Base-by-base conservation (phyloP, 352 stramenopile species). In the Phytophthora tubulina region DNA sequence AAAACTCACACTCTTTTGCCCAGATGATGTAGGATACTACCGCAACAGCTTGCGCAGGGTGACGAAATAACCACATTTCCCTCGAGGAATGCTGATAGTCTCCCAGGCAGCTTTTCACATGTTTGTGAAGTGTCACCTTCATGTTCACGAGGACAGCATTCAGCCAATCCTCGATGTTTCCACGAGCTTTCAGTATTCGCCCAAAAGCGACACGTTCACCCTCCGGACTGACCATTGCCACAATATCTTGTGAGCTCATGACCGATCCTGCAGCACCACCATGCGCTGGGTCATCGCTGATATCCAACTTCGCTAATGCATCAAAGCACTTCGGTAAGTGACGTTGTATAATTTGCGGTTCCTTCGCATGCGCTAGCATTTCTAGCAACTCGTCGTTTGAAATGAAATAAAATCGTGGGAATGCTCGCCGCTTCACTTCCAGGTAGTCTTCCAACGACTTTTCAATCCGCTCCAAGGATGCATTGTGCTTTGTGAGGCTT, bases 11-110 rank as follows among this genome's bases (percentile, higher is more conserved):
- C 44, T 94, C 86, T 53, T 80, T 75, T 0, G 84, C 80, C 88
- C 86, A 95, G 6, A 93, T 82, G 32, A 98, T 97, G 67, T 97
- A 95, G 5, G 93, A 94, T 4, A 97, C 92, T 31, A 96, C 93
- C 1, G 93, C 91, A 10, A 98, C 88, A 1, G 96, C 88, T 73
- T 98, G 95, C 0, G 95, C 91, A 0, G 95, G 92, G 57, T 97
- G 93, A 6, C 88, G 82, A 57, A 96, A 91, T 10, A 98, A 33
- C 93, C 93, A 98, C 14, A 79, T 75, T 32, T 95, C 85, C 6
- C 93, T 77, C 7, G 84, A 83, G 6, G 80, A 75, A 52, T 92
- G 87, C 63, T 97, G 90, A 55, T 98, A 98, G 69, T 98, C 94
- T 3, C 91, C 65, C 10, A 98, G 45, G 64, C 91, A 92, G 10